Conservation (phyloP, 768 basidiomycete genomes). For the Naematelia aurantialba region DNA sequence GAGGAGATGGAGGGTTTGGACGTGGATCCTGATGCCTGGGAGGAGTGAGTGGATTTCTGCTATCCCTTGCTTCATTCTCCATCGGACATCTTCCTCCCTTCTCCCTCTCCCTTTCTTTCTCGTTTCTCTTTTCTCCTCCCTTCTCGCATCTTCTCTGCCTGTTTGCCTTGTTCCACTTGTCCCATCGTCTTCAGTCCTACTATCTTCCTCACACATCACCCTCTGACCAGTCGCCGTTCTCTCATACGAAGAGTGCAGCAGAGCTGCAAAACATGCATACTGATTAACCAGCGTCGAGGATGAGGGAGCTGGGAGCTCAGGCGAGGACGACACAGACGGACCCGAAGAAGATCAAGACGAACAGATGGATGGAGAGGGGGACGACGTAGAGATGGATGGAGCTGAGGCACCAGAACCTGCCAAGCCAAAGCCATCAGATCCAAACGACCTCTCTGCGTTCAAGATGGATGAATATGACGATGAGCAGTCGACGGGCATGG, state of each 20-base stretch:
- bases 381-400: conserved; percentile 25
- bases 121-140: neutral
- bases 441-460: conserved; percentile 77
- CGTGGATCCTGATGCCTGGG: conserved; percentile 67
- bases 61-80: too few species aligned
- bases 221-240: too few species aligned
- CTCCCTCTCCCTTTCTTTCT: neutral
- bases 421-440: conserved; percentile 49
- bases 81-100: too few species aligned
- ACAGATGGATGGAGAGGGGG: conserved; percentile 50
- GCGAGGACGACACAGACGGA: conserved; percentile 58
- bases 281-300: conserved; percentile 21
- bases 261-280: neutral
- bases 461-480: conserved; percentile 90
- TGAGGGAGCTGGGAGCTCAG: conserved; percentile 45
- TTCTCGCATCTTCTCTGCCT: too few species aligned
- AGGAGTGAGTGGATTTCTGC: conserved; percentile 86
- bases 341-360: conserved; percentile 62
- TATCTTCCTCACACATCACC: too few species aligned
- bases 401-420: conserved; percentile 48
- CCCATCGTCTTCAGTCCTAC: too few species aligned
- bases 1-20: conserved; percentile 70
- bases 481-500: conserved; percentile 56
- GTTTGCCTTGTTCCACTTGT: too few species aligned
- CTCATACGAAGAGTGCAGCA: too few species aligned